Conservation (phyloP, 495 filamentous ascomycete genomes). For the Lophiotrema nucula region DNA sequence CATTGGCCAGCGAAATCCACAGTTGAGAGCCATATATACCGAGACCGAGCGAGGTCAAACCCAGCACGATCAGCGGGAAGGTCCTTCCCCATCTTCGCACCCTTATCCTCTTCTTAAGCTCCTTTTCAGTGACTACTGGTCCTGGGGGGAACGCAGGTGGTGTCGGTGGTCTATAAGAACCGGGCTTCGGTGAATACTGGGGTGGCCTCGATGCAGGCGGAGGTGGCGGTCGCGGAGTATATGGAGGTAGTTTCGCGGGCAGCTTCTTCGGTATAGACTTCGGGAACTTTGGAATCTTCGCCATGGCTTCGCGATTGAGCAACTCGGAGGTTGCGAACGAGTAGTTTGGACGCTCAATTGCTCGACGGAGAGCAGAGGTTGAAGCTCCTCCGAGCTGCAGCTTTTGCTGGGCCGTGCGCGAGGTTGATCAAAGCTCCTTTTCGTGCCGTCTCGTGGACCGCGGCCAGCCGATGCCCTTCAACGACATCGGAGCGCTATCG, state of each 20-base stretch:
- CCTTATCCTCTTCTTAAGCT: neutral
- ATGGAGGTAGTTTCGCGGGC: neutral
- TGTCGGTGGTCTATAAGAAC: neutral
- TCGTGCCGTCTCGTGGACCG: neutral
- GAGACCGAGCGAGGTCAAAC: constrained; percentile 24
- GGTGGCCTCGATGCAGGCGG: neutral
- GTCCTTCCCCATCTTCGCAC: neutral
- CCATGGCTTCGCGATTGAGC: constrained; percentile 21
- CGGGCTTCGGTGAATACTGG: neutral
- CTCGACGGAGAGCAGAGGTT: neutral
- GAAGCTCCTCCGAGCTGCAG: neutral
- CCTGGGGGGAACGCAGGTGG: neutral
- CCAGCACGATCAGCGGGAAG: constrained; percentile 15
- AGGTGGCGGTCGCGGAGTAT: neutral
- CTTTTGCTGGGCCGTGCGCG: constrained; percentile 4
- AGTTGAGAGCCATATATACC: constrained; percentile 35
- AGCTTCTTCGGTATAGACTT: constrained; percentile 3
- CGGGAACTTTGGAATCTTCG: constrained; percentile 18
- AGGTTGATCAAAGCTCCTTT: neutral
- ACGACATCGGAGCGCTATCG: constrained; percentile 17
- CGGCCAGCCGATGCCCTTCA: constrained; percentile 13
- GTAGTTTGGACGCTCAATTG: constrained; percentile 11
- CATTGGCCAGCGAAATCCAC: constrained; percentile 26
- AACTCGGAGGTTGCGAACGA: neutral
- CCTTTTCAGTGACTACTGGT: neutral